These are phyloP conservation scores for Nakataea oryzae DNA, from an alignment of 2,329 filamentous ascomycete genomes.

Conservation along the genomic window DNA sequence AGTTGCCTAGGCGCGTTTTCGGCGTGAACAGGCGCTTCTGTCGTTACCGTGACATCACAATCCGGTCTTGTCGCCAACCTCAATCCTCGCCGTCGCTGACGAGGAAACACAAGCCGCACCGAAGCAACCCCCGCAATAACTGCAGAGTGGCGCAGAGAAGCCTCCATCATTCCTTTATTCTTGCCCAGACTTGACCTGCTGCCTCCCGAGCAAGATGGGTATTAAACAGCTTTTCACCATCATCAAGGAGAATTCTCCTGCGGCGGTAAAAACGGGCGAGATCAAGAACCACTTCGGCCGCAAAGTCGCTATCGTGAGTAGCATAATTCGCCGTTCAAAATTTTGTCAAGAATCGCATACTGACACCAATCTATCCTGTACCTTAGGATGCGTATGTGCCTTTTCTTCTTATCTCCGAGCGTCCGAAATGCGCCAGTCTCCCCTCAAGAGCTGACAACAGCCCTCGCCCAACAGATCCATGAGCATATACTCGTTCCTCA, in stretches of 20 bases:
- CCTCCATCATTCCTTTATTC: not conserved
- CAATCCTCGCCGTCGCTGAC: not conserved
- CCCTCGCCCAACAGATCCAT: constrained; percentile 56
- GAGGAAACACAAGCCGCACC: not conserved
- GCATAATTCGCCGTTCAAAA: not conserved
- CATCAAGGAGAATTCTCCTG: constrained; percentile 88
- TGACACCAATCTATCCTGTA: constrained; percentile 4
- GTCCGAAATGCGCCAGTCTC: not conserved
- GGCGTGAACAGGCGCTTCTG: not conserved
- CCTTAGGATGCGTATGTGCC: constrained; percentile 44
- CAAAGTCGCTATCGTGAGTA: constrained; percentile 88
- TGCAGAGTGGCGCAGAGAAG: not conserved
- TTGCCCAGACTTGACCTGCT: not conserved
- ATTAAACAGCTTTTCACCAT: constrained; percentile 69
- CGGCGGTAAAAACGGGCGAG: constrained; percentile 89
- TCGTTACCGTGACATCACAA: not conserved
- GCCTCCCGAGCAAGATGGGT: constrained; percentile 34
- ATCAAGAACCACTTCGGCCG: constrained; percentile 99
- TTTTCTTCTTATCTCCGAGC: not conserved
- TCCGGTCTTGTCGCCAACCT: not conserved
- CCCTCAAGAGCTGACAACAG: not conserved
- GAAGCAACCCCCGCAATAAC: not conserved
- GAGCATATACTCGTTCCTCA: constrained; percentile 98
- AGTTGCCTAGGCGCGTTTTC: not conserved
- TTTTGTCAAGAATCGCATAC: not conserved